Evolutionary conservation across 257 asterid genomes (phyloP), one percentile per base, ranked within the genome.

Genomic region (Leptodermis oblonga): DNA sequence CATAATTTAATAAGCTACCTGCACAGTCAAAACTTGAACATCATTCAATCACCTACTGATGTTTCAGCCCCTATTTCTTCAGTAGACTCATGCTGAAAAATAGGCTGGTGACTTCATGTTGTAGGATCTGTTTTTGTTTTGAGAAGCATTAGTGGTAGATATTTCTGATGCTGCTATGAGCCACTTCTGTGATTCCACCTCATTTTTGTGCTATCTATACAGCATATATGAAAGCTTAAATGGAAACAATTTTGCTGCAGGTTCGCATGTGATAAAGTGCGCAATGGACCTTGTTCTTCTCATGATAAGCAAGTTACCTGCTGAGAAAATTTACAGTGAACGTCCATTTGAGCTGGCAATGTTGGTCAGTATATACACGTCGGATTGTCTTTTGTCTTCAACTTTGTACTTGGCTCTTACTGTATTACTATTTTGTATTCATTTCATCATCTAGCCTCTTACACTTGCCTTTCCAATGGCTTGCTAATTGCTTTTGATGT

Each of bases 201-300:
- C 20, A 1, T 59, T 23, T 22, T 33, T 63, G 42, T 22, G 28
- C 30, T 49, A 58, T 31, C 34, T 7, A 34, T 54, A 70, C 68
- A 53, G 49, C 75, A 39, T 69, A 18, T 70, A 65, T 42, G 42
- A 70, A 53, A 22, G 63, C 64, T 45, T 73, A 63, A 55, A 14
- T 65, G 25, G n/a, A 25, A 61, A 62, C 36, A 49, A n/a, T 30
- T 45, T 28, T 66, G 22, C 33, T 61, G 62, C 75, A 92, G 98
- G 87, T 68, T 90, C 94, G 4, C 85, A 75, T 62, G 72, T 62
- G 25, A 72, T 86, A 78, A 96, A 88, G 80, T 88, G 86, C 66
- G 86, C 89, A 22, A 74, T 88, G 77, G 85, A 77, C 76, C 94
- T 92, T 72, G 80, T 83, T 74, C 95, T 88, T 71, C 82, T 86